Base-by-base conservation (phyloP, 306 rosid genomes). In the Lathyrus aphaca region DNA sequence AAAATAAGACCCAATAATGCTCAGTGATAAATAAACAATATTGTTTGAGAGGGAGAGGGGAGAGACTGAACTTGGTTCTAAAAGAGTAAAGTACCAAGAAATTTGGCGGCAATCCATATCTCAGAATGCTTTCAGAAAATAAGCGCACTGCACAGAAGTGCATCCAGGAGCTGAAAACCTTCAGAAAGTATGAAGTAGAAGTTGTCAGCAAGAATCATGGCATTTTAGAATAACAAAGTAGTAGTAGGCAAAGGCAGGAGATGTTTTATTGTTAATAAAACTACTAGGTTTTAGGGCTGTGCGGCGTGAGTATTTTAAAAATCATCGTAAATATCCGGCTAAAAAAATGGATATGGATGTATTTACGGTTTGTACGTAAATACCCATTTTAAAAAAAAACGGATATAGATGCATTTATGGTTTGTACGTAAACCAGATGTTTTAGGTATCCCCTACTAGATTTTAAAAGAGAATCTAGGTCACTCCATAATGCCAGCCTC, bases 121-220 rank as follows among this genome's bases (percentile, higher is more conserved):
- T 87, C 74, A 92, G 86, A 74, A 92, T 86, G 82, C 98, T 92
- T 85, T 92, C 98, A 23, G 95, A 77, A 81, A 89, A 92, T 67
- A 86, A 71, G 51, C 91, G 88, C 49, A 89, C 91, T 16, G 98
- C 95, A 78, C 83, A 86, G 60, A 92, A 92, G 84, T 92, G 98
- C 98, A 92, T 92, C 98, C 92, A 89, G 80, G 98, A 89, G 83
- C 88, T 87, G 74, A 91, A 89, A 80, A 91, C 97, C 97, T 92
- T 64, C 56, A 73, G 49, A 62, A 63, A 57, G 51, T 45, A 63
- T 66, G 66, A 73, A 71, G 53, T 64, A 65, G n/a, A 67, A 55
- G 58, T n/a, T 30, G 63, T 32, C 19, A 53, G 57, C 9, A 68
- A 54, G 71, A 68, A 70, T 14, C 23, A 38, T 8, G 23, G 44